phyloP scores from a whole-genome alignment of 176 grass and related monocot genomes.

The Oryza meyeriana region DNA sequence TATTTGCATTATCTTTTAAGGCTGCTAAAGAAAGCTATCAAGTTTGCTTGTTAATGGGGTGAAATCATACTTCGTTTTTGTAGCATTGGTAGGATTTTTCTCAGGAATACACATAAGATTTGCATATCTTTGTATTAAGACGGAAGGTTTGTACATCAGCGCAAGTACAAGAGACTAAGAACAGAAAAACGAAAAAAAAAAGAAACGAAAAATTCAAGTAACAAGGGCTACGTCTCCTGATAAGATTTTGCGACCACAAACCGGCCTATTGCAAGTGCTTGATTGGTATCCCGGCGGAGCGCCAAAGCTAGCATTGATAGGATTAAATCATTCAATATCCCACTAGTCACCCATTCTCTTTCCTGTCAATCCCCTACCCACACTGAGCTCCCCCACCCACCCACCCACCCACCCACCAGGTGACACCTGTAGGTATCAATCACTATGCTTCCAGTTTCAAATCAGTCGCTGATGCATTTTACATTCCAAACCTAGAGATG shows the following conservation, averaged over 20 bases:
- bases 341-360: neutral
- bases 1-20: neutral
- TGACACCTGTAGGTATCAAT: neutral
- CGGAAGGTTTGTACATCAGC: no score
- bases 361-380: neutral
- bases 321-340: neutral
- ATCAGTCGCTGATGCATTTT: neutral
- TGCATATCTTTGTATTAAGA: no score
- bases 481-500: conserved; percentile 11
- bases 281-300: no score
- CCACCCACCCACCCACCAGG: neutral
- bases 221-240: no score
- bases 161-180: no score
- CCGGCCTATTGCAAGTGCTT: no score
- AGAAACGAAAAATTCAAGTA: no score
- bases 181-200: no score
- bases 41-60: conserved; percentile 3
- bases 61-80: conserved; percentile 10
- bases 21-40: neutral
- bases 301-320: conserved; percentile 6
- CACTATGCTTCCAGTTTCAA: neutral
- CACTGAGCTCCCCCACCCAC: neutral
- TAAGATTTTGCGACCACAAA: no score
- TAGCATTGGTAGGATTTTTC: conserved; percentile 4
- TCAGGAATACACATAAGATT: no score